A percentile compares a stretch with the other conserved stretches of the same genome.
phyloP scores from a whole-genome alignment of 805 yeast species.

The Yarrowia keelungensis region DNA sequence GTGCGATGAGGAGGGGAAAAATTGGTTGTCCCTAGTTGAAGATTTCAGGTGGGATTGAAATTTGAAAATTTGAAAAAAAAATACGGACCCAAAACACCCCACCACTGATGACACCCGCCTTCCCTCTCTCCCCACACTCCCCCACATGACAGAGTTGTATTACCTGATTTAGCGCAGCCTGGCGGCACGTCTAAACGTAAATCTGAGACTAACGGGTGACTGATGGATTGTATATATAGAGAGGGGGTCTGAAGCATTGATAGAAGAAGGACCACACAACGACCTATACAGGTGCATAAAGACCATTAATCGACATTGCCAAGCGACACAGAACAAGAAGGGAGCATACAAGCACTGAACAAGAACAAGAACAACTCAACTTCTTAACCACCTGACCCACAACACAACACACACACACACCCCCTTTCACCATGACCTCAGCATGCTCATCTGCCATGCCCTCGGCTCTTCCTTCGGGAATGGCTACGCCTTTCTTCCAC shows the following conservation, averaged over 20 bases:
- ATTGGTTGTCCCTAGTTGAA: no score
- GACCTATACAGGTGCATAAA: no score
- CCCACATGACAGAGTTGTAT: constrained; percentile 24
- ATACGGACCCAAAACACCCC: no score
- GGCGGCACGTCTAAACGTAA: neutral
- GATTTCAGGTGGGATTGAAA: no score
- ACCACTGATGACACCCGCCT: no score
- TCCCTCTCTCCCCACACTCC: neutral
- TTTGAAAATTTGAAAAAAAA: no score
- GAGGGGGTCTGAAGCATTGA: no score
- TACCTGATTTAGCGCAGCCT: constrained; percentile 21
- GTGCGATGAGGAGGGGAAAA: constrained; percentile 24
- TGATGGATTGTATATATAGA: neutral
- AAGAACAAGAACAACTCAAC: no score
- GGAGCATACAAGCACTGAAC: no score
- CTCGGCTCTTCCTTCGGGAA: constrained; percentile 31
- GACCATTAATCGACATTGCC: no score
- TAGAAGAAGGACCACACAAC: no score
- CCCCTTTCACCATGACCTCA: constrained; percentile 1
- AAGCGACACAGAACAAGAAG: no score
- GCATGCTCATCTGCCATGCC: constrained; percentile 17
- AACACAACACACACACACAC: neutral
- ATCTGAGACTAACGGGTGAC: constrained; percentile 4
- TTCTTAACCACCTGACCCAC: neutral
- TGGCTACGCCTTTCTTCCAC: constrained; percentile 33